Evolutionary conservation across 257 asterid species (phyloP).

Genomic region (Rhazya stricta): DNA sequence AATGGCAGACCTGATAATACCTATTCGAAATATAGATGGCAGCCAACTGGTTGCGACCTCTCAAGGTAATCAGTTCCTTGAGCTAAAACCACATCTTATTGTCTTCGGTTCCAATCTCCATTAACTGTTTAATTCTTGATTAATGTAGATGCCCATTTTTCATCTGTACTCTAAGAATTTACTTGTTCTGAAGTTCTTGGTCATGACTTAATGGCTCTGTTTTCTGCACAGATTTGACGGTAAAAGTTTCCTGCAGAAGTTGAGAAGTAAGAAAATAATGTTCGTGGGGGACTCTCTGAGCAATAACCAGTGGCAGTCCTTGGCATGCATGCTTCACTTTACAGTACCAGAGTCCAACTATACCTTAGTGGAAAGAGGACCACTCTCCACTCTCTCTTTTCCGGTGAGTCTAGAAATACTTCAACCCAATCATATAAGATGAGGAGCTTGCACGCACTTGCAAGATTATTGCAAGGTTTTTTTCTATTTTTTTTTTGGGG

Average conservation of each 20-base stretch:
- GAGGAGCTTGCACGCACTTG: background rate
- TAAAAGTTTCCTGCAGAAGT: conserved; percentile 32
- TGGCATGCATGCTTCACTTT: conserved; percentile 57
- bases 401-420: conserved; percentile 28
- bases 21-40: conserved; percentile 54
- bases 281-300: conserved; percentile 76
- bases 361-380: conserved; percentile 23
- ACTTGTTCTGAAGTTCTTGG: background rate
- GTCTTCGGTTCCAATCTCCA: too few relatives aligned
- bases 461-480: too few relatives aligned
- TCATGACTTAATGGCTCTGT: background rate
- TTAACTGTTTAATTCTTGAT: background rate
- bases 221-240: conserved; percentile 46
- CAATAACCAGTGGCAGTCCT: conserved; percentile 64
- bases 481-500: too few relatives aligned
- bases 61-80: conserved; percentile 31
- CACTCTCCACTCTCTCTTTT: conserved; percentile 40
- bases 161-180: background rate
- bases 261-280: conserved; percentile 44
- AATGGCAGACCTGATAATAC: conserved; percentile 47
- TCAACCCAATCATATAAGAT: background rate
- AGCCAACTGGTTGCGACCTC: conserved; percentile 46
- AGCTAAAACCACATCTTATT: background rate
- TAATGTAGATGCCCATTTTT: background rate
- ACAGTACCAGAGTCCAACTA: conserved; percentile 36